phyloP scores from a whole-genome alignment of 2,329 filamentous ascomycete species.

The Fusarium subglutinans region DNA sequence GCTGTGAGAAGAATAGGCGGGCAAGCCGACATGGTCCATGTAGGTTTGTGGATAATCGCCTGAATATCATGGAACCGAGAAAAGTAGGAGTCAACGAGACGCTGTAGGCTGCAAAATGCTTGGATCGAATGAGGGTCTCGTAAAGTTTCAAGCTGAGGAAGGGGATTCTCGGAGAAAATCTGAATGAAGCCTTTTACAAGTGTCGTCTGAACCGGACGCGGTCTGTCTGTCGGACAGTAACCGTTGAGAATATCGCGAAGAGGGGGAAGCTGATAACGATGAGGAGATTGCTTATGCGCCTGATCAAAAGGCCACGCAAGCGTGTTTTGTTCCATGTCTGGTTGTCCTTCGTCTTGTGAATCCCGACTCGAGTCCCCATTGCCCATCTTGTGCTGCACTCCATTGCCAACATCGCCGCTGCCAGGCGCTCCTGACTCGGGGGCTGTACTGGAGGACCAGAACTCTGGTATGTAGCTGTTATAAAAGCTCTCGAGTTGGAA shows the following conservation, averaged over 20 bases:
- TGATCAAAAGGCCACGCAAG: conserved; percentile 2
- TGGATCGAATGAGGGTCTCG: neutral
- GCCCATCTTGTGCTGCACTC: neutral
- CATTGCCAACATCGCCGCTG: neutral
- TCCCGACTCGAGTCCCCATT: neutral
- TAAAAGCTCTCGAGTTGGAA: neutral
- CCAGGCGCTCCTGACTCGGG: neutral
- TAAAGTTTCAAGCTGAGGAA: neutral
- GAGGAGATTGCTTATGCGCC: neutral
- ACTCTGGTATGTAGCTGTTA: neutral
- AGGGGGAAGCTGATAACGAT: neutral
- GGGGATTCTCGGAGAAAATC: neutral
- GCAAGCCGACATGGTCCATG: neutral
- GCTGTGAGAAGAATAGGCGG: neutral
- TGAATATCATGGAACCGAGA: neutral
- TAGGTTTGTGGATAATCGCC: neutral
- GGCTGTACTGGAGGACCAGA: neutral
- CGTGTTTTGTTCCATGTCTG: neutral
- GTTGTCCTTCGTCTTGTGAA: neutral
- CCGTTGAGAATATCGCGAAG: neutral
- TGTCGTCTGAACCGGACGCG: neutral
- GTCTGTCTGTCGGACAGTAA: neutral
- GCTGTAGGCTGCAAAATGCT: neutral
- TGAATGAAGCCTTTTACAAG: neutral
- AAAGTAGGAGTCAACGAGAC: neutral